Evolutionary conservation across 2,329 filamentous ascomycete genomes (phyloP), one percentile per base, ranked within the genome.

Genomic region (Sarocladiaceae sp.): DNA sequence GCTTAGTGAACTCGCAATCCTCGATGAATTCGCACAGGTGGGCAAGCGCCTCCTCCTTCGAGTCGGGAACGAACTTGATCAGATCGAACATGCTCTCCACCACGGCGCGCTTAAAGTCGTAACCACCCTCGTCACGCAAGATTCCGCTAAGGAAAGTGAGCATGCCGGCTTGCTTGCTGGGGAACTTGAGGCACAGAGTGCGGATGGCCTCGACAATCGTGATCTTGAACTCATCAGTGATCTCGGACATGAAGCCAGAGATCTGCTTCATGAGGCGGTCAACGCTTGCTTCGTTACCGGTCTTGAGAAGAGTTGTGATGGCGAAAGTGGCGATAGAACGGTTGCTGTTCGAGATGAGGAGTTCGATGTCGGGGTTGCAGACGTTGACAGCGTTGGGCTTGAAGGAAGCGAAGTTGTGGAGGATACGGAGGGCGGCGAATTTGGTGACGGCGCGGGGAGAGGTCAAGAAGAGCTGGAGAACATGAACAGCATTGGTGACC

Each of bases 31-130:
- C 94, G 74, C 94, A 97, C 20, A 99, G 83, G 65, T 97, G 94
- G 13, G 93, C 90, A 47, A 99, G 83, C 17, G 94, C 93, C 59
- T 86, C 83, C 63, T 86, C 83, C 70, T 86, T 86, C 28, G 83
- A 84, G 55, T 97, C 94, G 1, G 94, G 94, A 3, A 99, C 93
- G 64, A 99, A 99, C 70, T 97, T 97, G 77, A 99, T 97, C 52
- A 99, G 76, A 64, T 99, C 94, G 65, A 99, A 97, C 86, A 99
- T 97, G 78, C 91, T 96, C 76, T 99, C 94, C 18, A 99, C 93
- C 11, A 99, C 93, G 50, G 90, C 88, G 53, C 90, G 87, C 83
- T 99, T 99, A 74, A 99, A 99, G 56, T 97, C 94, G 68, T 96
- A 99, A 53, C 94, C 94, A 60, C 94, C 94, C 72, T 99, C 94